These are phyloP conservation scores for Exidia glandulosa DNA, from an alignment of 768 basidiomycete genomes.

Conservation along the genomic window DNA sequence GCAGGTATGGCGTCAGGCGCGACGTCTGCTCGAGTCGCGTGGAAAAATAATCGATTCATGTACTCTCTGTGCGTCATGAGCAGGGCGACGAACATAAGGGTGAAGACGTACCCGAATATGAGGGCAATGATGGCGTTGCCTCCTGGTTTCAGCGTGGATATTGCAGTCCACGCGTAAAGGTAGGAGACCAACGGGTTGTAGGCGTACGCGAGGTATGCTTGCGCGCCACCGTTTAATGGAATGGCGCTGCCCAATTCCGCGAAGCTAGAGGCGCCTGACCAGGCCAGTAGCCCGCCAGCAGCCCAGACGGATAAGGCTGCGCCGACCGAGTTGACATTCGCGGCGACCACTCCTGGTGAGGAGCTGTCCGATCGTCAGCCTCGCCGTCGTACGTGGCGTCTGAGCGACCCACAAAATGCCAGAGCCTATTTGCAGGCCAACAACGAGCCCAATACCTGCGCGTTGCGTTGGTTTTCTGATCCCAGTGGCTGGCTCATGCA, in stretches of 20 bases:
- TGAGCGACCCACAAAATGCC: slow-evolving; percentile 64
- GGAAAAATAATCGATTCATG: slow-evolving; percentile 79
- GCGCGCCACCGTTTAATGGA: slow-evolving; percentile 58
- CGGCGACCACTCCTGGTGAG: slow-evolving; percentile 84
- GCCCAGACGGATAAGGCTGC: slow-evolving; percentile 84
- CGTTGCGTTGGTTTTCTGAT: not conserved
- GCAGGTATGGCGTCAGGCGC: slow-evolving; percentile 72
- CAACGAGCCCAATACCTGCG: slow-evolving; percentile 73
- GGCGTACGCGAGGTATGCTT: slow-evolving; percentile 78
- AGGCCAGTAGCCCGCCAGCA: slow-evolving; percentile 69
- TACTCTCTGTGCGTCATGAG: slow-evolving; percentile 46
- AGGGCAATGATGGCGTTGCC: slow-evolving; percentile 76
- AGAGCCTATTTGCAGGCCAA: slow-evolving; percentile 84
- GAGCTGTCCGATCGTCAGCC: slow-evolving; percentile 39
- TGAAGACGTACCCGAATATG: slow-evolving; percentile 45
- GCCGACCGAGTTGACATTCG: slow-evolving; percentile 81
- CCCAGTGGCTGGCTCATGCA: slow-evolving; percentile 4
- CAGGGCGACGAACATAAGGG: slow-evolving; percentile 3
- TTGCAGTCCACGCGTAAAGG: slow-evolving; percentile 91
- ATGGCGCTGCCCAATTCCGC: slow-evolving; percentile 87
- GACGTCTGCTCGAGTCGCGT: slow-evolving; percentile 55
- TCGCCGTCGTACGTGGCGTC: not conserved
- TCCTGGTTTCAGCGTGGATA: slow-evolving; percentile 79
- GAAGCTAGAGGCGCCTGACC: slow-evolving; percentile 94
- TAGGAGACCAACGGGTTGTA: slow-evolving; percentile 83